Evolutionary conservation across 495 filamentous ascomycete species (phyloP).

Genomic region (Cercophora newfieldiana): DNA sequence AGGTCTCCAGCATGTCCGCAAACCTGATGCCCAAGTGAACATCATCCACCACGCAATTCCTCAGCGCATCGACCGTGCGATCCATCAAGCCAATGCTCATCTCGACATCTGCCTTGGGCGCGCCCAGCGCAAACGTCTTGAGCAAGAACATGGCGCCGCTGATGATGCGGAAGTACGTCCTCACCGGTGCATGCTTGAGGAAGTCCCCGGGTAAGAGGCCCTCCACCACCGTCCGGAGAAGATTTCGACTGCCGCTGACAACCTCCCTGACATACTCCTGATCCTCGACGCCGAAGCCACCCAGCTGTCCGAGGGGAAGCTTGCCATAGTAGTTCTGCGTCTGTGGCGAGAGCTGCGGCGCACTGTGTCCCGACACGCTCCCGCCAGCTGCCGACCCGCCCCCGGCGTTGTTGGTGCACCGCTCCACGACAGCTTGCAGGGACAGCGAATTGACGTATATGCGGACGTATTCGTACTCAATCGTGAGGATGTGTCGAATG

Average conservation of each 20-base stretch:
- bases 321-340: conserved; percentile 59
- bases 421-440: conserved; percentile 90
- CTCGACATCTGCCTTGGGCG: conserved; percentile 83
- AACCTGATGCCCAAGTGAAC: conserved; percentile 94
- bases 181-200: conserved; percentile 86
- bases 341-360: conserved; percentile 53
- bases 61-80: conserved; percentile 72
- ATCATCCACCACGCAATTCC: conserved; percentile 88
- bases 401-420: conserved; percentile 74
- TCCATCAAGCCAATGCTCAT: conserved; percentile 81
- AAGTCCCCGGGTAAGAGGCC: conserved; percentile 78
- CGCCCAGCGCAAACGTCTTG: conserved; percentile 89
- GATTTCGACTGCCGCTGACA: conserved; percentile 79
- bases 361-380: conserved; percentile 43
- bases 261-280: conserved; percentile 85
- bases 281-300: conserved; percentile 58
- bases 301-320: conserved; percentile 55
- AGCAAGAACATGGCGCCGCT: conserved; percentile 94
- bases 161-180: conserved; percentile 93
- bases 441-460: conserved; percentile 92
- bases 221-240: conserved; percentile 80
- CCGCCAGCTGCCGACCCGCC: conserved; percentile 43
- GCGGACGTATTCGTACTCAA: conserved; percentile 87
- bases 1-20: conserved; percentile 82
- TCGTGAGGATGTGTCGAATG: conserved; percentile 79